Percentiles rank a stretch among this genome's conserved stretches.
These are phyloP conservation scores for Kazachstania taianensis DNA, from an alignment of 805 yeast species.

Conservation along the genomic window DNA sequence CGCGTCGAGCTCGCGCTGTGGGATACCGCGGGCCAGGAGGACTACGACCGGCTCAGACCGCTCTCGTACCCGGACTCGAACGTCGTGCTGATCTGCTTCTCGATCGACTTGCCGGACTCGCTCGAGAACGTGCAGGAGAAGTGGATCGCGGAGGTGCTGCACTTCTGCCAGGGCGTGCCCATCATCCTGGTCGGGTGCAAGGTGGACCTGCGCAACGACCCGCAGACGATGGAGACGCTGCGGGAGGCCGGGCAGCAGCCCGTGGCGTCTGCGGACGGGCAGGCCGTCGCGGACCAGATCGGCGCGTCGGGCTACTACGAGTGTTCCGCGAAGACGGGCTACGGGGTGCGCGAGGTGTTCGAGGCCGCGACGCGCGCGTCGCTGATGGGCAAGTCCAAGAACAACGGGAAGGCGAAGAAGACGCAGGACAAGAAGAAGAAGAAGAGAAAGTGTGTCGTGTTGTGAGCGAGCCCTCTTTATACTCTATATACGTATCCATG, in stretches of 20 bases:
- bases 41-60: constrained; percentile 87
- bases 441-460: constrained; percentile 35
- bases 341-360: constrained; percentile 85
- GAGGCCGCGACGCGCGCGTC: constrained; percentile 86
- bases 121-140: constrained; percentile 88
- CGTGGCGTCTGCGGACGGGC: constrained; percentile 39
- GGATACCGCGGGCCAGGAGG: constrained; percentile 99
- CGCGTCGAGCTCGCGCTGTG: constrained; percentile 86
- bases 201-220: constrained; percentile 77
- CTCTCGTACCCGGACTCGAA: constrained; percentile 85
- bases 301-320: constrained; percentile 77
- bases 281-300: constrained; percentile 58
- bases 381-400: constrained; percentile 38
- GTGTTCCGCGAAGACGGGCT: constrained; percentile 84
- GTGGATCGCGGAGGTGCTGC: constrained; percentile 89
- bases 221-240: constrained; percentile 61
- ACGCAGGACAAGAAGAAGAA: constrained; percentile 12
- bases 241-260: constrained; percentile 32
- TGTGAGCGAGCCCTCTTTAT: constrained; percentile 27
- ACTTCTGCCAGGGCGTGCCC: constrained; percentile 90
- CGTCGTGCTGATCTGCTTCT: constrained; percentile 82
- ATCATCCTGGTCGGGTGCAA: constrained; percentile 88
- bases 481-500: not conserved
- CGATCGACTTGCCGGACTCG: constrained; percentile 84
- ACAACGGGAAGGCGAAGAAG: constrained; percentile 19